Base-by-base conservation (phyloP, 331 rosid species). In the Quercus lobata region DNA sequence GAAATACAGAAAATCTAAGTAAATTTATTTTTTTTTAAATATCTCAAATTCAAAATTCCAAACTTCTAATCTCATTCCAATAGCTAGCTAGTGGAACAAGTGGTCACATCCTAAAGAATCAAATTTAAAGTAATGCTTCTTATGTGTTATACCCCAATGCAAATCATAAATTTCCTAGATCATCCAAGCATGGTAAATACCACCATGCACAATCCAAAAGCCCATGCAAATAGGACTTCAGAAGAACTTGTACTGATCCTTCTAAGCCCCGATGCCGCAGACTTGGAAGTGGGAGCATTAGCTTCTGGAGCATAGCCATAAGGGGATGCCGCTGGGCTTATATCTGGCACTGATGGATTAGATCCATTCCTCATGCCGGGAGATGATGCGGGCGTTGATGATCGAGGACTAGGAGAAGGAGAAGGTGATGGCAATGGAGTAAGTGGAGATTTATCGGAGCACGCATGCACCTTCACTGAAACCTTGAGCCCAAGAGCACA, bases 401-500 rank as follows among this genome's bases (percentile, higher is more conserved):
- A 35, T 18, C 69, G 72, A 46, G 73, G 76, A 37, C 63, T 19
- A 0, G 80, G 54, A 2, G 78, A 49, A 16, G 65, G 60, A 7
- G 79, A 68, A 3, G 57, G 71, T 0, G 61, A 58, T 12, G 83
- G 60, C 6, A 41, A 5, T 8, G 72, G 71, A 55, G 19, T 14
- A 15, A 63, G 72, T 0, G 61, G 65, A 10, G 69, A 12, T 11
- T 12, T 15, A 35, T 15, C 16, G 49, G 53, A 25, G 68, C 69
- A 85, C 5, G 56, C 65, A 34, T 75, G 80, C 18, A 85, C 85
- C 7, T 63, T 12, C 22, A 85, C 54, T 15, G 83, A 60, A 35
- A 81, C 32, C 86, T 75, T 85, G 54, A 52, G 57, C 34, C 88
- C 88, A 46, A 81, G 76, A 72, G 34, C 30, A 34, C 88, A 85